Conservation (phyloP, 2,329 filamentous ascomycete species). For the Aureobasidium leucospermi region DNA sequence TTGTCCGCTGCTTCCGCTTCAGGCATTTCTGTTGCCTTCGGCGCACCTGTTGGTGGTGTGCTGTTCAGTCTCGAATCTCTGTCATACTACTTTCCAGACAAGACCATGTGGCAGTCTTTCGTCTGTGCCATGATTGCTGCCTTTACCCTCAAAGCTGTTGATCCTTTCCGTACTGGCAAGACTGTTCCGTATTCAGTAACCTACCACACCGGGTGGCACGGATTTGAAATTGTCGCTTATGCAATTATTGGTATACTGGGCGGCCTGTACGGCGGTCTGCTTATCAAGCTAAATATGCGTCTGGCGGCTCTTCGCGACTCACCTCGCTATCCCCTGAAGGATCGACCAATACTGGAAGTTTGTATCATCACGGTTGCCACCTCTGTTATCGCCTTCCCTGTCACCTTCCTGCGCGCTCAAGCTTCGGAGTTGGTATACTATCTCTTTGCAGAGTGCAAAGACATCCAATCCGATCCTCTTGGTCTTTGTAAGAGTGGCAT, state of each 20-base stretch:
- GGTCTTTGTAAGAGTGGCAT: slow-evolving; percentile 84
- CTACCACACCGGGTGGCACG: slow-evolving; percentile 86
- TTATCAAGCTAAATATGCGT: slow-evolving; percentile 90
- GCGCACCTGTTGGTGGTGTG: slow-evolving; percentile 87
- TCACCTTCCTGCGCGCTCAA: slow-evolving; percentile 92
- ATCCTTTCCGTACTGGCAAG: slow-evolving; percentile 92
- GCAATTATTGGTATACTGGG: slow-evolving; percentile 78
- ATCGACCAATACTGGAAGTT: slow-evolving; percentile 70
- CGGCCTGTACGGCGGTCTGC: slow-evolving; percentile 88
- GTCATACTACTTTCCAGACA: slow-evolving; percentile 96
- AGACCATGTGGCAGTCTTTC: slow-evolving; percentile 99
- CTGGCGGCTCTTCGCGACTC: slow-evolving; percentile 74
- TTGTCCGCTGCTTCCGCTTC: slow-evolving; percentile 87
- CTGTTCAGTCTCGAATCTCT: slow-evolving; percentile 95
- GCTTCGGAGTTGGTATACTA: slow-evolving; percentile 84
- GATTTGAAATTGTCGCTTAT: slow-evolving; percentile 87
- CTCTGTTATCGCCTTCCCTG: slow-evolving; percentile 87
- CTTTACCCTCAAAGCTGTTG: slow-evolving; percentile 82
- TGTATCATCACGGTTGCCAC: slow-evolving; percentile 71
- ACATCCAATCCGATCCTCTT: slow-evolving; percentile 75
- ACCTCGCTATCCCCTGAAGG: slow-evolving; percentile 52
- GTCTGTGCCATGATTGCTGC: slow-evolving; percentile 99
- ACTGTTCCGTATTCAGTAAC: slow-evolving; percentile 94
- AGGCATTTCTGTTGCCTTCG: slow-evolving; percentile 90
- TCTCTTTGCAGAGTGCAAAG: slow-evolving; percentile 84